These are phyloP conservation scores for Teratosphaeria gauchensis DNA, from an alignment of 2,329 filamentous ascomycete species.

Conservation along the genomic window DNA sequence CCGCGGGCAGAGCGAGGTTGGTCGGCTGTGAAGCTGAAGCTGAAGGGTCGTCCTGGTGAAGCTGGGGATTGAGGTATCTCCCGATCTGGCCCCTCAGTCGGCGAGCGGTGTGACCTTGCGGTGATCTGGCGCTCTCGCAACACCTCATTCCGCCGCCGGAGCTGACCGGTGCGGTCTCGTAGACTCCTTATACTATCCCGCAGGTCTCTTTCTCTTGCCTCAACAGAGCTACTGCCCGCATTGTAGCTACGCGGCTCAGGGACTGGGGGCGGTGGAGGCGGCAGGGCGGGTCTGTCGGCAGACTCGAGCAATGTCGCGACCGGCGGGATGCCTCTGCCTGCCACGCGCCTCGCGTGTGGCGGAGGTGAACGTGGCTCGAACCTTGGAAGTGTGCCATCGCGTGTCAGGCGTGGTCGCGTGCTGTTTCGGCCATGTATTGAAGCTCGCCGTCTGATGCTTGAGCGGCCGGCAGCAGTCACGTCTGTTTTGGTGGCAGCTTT, in stretches of 20 bases:
- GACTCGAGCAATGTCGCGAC: slow-evolving; percentile 22
- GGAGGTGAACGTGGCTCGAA: slow-evolving; percentile 17
- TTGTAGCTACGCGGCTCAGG: slow-evolving; percentile 18
- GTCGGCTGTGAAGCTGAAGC: neutral
- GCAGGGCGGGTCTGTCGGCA: slow-evolving; percentile 10
- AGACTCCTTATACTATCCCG: neutral
- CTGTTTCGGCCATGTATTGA: slow-evolving; percentile 20
- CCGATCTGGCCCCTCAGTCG: neutral
- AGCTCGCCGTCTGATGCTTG: slow-evolving; percentile 45
- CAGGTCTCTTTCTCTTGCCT: neutral
- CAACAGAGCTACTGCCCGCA: neutral
- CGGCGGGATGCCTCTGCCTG: slow-evolving; percentile 17
- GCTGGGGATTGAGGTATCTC: neutral
- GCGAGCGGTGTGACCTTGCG: neutral
- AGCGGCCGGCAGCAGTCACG: slow-evolving; percentile 43
- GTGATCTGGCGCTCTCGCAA: neutral
- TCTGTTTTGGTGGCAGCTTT: slow-evolving; percentile 40
- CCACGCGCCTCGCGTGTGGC: slow-evolving; percentile 8
- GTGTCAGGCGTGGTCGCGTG: slow-evolving; percentile 20
- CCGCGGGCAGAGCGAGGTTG: neutral
- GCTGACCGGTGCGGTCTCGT: neutral
- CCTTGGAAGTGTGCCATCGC: slow-evolving; percentile 14
- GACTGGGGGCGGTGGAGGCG: slow-evolving; percentile 12
- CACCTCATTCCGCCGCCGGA: neutral
- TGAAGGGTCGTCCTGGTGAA: neutral